Base-by-base conservation (phyloP, 164 flowering plant species). In the Stephania yunnanensis region DNA sequence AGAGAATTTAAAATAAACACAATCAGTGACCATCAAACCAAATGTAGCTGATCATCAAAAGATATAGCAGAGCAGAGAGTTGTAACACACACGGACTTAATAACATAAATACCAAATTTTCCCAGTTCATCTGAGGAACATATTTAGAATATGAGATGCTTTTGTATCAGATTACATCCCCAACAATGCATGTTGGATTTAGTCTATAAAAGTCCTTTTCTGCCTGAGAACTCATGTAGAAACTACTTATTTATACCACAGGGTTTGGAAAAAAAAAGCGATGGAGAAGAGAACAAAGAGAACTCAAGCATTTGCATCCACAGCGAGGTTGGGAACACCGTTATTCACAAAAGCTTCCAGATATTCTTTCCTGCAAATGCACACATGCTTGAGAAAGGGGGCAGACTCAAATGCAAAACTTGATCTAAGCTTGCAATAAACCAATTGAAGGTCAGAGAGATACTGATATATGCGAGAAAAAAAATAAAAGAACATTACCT, bases 351-450 rank as follows among this genome's bases (percentile, higher is more conserved):
- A 89, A 52, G 78, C 65, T 64, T 88, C 76, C 31, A 91, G 22
- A 80, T 91, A 91, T 65, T 84, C 89, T 73, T 87, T 81, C 85
- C 95, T 91, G 90, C 68, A 73, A 73, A 20, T 66, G 42, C 9
- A 64, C 1, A 48, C 52, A 20, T 7, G 30, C 30, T 13, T 58
- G 19, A 42, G 42, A 44, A 69, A 12, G 22, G 8, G 53, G 9
- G 70, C 15, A 67, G 25, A 25, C 25, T 25, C 5, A 42, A 44
- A 69, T 36, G 44, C 50, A 13, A 64, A 25, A 65, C 44, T 12
- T 4, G 36, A 22, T 36, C 61, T 66, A 63, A 20, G 4, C 9
- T 15, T 4, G 46, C 25, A 55, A 61, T 6, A 20, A 64, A 64
- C 30, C 68, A 9, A 6, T 30, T 29, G 9, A 22, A 66, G 42